phyloP scores from a whole-genome alignment of 805 yeast species.

The Ogataea sp. region DNA sequence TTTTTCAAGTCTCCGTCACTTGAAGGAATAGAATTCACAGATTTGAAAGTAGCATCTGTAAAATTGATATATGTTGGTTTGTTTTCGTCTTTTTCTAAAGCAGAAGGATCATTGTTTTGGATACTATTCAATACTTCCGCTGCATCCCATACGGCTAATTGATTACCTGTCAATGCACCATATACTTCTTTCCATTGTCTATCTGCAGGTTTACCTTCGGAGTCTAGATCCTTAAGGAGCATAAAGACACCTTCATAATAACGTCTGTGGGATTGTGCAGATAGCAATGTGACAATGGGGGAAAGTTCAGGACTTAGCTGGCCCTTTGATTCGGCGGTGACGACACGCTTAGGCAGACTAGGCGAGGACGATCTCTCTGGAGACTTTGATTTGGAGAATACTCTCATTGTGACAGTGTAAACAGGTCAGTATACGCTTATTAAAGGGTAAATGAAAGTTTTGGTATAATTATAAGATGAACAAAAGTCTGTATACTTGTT shows the following conservation, averaged over 20 bases:
- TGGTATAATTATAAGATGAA: no score
- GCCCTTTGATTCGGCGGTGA: conserved; percentile 21
- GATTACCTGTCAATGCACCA: conserved; percentile 86
- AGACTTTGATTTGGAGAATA: conserved; percentile 3
- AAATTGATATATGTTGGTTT: conserved; percentile 82
- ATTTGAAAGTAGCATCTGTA: conserved; percentile 80
- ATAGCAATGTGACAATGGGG: conserved; percentile 66
- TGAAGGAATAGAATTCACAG: conserved; percentile 57
- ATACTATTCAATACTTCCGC: conserved; percentile 54
- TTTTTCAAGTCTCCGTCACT: conserved; percentile 61
- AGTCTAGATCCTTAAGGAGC: conserved; percentile 63
- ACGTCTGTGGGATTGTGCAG: conserved; percentile 69
- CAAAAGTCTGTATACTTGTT: no score
- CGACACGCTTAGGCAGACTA: conserved; percentile 8
- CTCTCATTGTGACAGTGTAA: no score
- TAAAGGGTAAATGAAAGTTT: no score
- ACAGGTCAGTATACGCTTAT: no score
- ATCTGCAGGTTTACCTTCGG: conserved; percentile 81
- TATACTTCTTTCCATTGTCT: conserved; percentile 89
- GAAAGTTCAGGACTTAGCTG: conserved; percentile 34
- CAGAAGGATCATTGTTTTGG: conserved; percentile 22
- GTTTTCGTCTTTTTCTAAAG: conserved; percentile 8
- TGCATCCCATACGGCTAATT: conserved; percentile 89
- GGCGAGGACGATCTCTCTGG: background rate
- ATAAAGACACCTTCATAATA: conserved; percentile 58